Evolutionary conservation across 208 protist species (phyloP).

Genomic region (Endotrypanum monterogeii): DNA sequence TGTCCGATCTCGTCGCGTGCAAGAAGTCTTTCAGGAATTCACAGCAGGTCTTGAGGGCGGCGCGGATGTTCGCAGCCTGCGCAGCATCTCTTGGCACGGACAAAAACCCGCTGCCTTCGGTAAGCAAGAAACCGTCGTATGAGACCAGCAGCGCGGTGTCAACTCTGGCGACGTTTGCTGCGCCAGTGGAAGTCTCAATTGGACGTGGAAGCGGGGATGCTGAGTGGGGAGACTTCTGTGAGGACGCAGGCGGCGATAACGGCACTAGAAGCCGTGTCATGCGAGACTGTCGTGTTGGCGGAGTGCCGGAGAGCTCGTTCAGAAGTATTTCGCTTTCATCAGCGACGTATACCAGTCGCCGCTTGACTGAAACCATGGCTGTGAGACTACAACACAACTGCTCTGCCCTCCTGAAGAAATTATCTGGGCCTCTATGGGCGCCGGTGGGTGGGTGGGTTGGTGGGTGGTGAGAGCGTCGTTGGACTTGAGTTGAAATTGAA

Average conservation of each 20-base stretch:
- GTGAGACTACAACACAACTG: not conserved
- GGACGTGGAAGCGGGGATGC: conserved; percentile 18
- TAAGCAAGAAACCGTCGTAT: conserved; percentile 65
- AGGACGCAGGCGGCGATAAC: conserved; percentile 32
- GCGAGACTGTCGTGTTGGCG: conserved; percentile 50
- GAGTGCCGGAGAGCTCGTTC: conserved; percentile 52
- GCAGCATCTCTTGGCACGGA: conserved; percentile 40
- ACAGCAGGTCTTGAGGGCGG: conserved; percentile 46
- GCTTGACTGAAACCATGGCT: conserved; percentile 47
- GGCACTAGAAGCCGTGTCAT: conserved; percentile 43
- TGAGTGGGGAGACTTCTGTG: conserved; percentile 12
- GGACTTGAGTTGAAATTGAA: not conserved
- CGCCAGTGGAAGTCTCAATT: not conserved
- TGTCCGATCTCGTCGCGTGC: not conserved
- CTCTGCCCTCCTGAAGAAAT: not conserved
- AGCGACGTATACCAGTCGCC: conserved; percentile 73
- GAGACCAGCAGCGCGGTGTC: conserved; percentile 63
- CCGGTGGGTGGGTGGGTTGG: not conserved
- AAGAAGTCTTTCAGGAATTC: conserved; percentile 36
- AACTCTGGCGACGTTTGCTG: not conserved
- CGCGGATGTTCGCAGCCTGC: conserved; percentile 41
- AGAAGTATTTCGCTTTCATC: conserved; percentile 64
- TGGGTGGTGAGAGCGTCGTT: not conserved
- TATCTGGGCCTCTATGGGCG: not conserved
- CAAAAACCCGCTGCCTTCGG: conserved; percentile 59